Evolutionary conservation across 2,329 filamentous ascomycete species (phyloP), one percentile per base, ranked within the genome.

Genomic region (Cladosporium sp.): DNA sequence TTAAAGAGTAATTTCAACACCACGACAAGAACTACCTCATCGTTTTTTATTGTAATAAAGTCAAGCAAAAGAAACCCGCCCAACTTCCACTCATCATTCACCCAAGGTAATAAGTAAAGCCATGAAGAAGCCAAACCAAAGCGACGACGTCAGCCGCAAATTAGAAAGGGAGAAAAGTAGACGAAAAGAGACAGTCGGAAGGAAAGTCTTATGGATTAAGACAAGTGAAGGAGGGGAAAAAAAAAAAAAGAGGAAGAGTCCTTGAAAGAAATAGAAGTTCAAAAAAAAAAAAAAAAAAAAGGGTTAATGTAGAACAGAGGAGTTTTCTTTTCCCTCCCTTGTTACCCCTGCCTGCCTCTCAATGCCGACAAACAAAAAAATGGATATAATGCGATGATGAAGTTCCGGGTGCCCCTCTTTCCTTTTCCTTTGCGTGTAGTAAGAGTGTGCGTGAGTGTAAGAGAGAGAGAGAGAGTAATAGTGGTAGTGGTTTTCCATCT

Each of bases 311-410:
- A 27, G 9, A 27, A 9, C 4, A 27, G 4, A 27, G 22, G 22
- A 27, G 22, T 27, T 27, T 27, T 4, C 22, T 4, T 19, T 15
- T 19, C 12, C 12, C n/a, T 12, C 34, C 34, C 4, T 38, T 15
- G 4, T 19, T 38, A 4, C 34, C 34, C 19, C 18, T 27, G 15
- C 19, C 19, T 9, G 20, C 18, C 20, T 15, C 38, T 40, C 39
- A 41, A 43, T 50, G 47, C 47, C 39, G 42, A 40, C 37, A 48
- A 50, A 30, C n/a, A n/a, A 50, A 43, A 36, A 50, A 50, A 39
- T 37, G 47, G 41, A 50, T 50, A 43, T 43, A 43, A 43, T 50
- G 39, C 39, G 34, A 43, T 40, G 12, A 29, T 34, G n/a, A n/a
- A 38, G 27, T 32, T 50, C 20, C 39, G 32, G 39, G 36, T 43